Conservation (phyloP, 1,139 yeast species). For the Sugiyamaella novakii region DNA sequence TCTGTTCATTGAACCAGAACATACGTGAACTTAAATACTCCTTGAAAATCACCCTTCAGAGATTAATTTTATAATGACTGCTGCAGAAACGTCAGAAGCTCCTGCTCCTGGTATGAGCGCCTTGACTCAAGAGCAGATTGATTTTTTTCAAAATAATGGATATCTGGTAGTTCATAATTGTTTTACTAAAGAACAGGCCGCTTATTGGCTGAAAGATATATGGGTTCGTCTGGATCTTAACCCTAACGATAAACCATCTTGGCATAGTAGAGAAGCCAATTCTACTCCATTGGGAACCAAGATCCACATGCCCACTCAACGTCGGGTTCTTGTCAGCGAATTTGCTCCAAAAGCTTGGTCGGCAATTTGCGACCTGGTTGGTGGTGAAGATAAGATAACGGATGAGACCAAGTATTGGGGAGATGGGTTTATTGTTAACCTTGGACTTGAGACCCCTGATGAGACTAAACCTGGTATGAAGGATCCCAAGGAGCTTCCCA, state of each 20-base stretch:
- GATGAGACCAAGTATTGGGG: constrained; percentile 20
- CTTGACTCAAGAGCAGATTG: constrained; percentile 17
- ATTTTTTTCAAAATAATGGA: constrained; percentile 18
- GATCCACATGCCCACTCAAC: constrained; percentile 21
- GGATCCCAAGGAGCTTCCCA: constrained; percentile 17
- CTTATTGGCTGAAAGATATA: constrained; percentile 20
- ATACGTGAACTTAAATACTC: no score
- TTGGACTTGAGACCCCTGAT: constrained; percentile 18
- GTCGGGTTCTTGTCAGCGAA: constrained; percentile 16
- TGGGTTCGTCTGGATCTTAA: constrained; percentile 22
- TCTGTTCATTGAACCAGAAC: no score
- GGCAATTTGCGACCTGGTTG: constrained; percentile 20
- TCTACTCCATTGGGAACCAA: constrained; percentile 16
- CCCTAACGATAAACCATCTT: constrained; percentile 18
- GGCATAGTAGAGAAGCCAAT: constrained; percentile 18
- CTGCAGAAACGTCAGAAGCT: no score
- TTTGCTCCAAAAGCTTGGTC: constrained; percentile 24
- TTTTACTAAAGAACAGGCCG: constrained; percentile 19
- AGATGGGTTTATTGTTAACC: constrained; percentile 22
- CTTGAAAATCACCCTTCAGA: no score
- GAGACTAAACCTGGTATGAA: constrained; percentile 7
- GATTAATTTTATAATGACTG: no score
- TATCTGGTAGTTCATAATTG: constrained; percentile 19
- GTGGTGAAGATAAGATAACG: constrained; percentile 15
- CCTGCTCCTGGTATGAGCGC: constrained; percentile 16